These are phyloP conservation scores for Phyllosticta citriasiana DNA, from an alignment of 2,329 filamentous ascomycete species.

Conservation along the genomic window DNA sequence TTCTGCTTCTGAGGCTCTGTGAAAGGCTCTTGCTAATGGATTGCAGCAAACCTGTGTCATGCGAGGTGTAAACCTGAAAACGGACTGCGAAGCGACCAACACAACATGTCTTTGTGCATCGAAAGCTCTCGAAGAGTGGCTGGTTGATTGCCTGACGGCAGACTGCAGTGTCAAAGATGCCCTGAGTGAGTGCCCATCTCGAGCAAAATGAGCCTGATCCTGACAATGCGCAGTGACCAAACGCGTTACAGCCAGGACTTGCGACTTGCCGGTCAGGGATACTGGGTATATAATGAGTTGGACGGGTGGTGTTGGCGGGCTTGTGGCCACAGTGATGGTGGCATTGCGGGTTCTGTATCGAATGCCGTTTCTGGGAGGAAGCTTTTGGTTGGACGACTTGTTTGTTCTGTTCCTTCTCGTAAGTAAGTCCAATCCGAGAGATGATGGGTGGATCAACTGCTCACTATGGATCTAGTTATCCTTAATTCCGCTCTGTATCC, in stretches of 20 bases:
- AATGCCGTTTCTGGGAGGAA: conserved; percentile 21
- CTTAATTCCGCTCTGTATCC: conserved; percentile 19
- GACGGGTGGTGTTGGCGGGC: conserved; percentile 24
- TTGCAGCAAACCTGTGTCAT: background rate
- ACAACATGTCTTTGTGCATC: background rate
- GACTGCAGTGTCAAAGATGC: conserved; percentile 5
- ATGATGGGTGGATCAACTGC: background rate
- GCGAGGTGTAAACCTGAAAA: background rate
- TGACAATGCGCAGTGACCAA: conserved; percentile 26
- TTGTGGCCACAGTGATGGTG: conserved; percentile 26
- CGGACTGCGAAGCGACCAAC: background rate
- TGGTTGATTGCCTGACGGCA: background rate
- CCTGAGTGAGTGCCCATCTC: background rate
- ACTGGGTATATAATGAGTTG: conserved; percentile 22
- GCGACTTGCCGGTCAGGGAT: conserved; percentile 29
- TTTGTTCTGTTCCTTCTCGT: conserved; percentile 16
- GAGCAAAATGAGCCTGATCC: background rate
- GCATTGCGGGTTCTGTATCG: conserved; percentile 29
- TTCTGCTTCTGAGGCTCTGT: background rate
- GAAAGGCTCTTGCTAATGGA: background rate
- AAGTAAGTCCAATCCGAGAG: background rate
- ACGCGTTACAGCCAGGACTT: conserved; percentile 32
- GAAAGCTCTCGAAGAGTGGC: background rate
- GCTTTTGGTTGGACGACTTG: conserved; percentile 29
- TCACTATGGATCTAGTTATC: conserved; percentile 11